Evolutionary conservation across 768 basidiomycete species (phyloP).

Genomic region (Lactarius pseudohatsudake): DNA sequence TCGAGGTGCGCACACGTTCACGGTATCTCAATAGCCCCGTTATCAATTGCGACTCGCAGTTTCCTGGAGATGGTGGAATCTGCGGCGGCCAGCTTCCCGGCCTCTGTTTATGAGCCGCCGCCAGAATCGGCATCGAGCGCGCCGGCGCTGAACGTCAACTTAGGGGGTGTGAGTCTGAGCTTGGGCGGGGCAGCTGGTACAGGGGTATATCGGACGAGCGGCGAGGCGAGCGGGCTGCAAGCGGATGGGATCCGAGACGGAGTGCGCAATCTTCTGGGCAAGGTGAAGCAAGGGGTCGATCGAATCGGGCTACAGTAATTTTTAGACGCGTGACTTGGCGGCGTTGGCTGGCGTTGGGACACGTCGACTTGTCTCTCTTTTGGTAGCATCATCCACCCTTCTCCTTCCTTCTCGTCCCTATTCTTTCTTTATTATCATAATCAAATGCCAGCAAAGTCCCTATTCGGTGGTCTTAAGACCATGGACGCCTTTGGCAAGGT

Average conservation of each 20-base stretch:
- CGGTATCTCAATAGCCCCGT: not conserved
- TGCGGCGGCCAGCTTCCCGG: slow-evolving; percentile 61
- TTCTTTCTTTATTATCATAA: slow-evolving; percentile 21
- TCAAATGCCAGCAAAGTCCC: slow-evolving; percentile 67
- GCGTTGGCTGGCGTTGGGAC: not conserved
- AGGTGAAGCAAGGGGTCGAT: slow-evolving; percentile 85
- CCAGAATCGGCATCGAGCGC: slow-evolving; percentile 70
- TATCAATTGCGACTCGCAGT: slow-evolving; percentile 40
- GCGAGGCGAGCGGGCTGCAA: slow-evolving; percentile 66
- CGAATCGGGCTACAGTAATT: slow-evolving; percentile 41
- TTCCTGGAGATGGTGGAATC: slow-evolving; percentile 88
- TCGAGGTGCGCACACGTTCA: slow-evolving; percentile 57
- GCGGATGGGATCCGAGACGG: slow-evolving; percentile 90
- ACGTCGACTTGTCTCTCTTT: slow-evolving; percentile 9
- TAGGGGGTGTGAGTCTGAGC: slow-evolving; percentile 89
- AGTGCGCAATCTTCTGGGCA: slow-evolving; percentile 81
- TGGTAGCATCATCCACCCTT: not conserved
- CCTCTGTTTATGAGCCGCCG: slow-evolving; percentile 70
- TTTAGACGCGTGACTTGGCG: slow-evolving; percentile 12
- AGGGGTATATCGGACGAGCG: slow-evolving; percentile 82
- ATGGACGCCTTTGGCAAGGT: slow-evolving; percentile 99
- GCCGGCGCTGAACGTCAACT: slow-evolving; percentile 85
- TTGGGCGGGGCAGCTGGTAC: slow-evolving; percentile 85
- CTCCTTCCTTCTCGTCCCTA: not conserved
- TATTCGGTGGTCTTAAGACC: slow-evolving; percentile 78